Percentiles rank a stretch among this genome's conserved stretches.
phyloP scores from a whole-genome alignment of 1,284 basidiomycete species.

The Neonothopanus nambi region DNA sequence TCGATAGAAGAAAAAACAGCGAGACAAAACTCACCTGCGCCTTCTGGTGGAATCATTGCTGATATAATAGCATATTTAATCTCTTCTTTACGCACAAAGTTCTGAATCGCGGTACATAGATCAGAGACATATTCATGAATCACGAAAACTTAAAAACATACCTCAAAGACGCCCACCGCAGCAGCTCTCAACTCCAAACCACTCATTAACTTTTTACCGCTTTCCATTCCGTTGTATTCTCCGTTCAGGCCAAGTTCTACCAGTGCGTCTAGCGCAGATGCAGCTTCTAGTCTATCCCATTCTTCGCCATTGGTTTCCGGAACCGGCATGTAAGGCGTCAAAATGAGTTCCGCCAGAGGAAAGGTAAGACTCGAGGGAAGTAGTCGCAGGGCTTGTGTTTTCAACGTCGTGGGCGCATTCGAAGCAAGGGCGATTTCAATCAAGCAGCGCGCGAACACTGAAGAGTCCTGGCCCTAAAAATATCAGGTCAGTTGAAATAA shows the following conservation, averaged over 20 bases:
- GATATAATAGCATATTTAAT: constrained; percentile 64
- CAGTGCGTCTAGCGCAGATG: constrained; percentile 74
- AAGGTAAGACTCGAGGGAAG: constrained; percentile 64
- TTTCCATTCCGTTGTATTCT: constrained; percentile 71
- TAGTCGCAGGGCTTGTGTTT: constrained; percentile 73
- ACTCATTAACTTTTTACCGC: constrained; percentile 54
- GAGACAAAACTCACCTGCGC: constrained; percentile 30
- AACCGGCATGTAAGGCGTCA: constrained; percentile 81
- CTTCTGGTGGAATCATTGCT: constrained; percentile 62
- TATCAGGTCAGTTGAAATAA: constrained; percentile 5
- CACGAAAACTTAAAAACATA: constrained; percentile 30
- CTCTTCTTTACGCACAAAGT: constrained; percentile 72
- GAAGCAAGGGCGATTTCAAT: constrained; percentile 88
- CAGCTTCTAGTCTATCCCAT: constrained; percentile 78
- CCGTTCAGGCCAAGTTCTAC: constrained; percentile 75
- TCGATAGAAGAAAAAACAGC: constrained; percentile 12
- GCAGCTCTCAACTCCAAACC: constrained; percentile 65
- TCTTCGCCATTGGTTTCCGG: constrained; percentile 85
- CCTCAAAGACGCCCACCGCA: constrained; percentile 73
- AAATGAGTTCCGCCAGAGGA: constrained; percentile 58
- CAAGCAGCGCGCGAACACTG: constrained; percentile 80
- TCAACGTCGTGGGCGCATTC: constrained; percentile 86
- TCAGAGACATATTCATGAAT: neutral
- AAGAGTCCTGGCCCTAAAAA: constrained; percentile 54
- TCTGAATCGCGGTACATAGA: constrained; percentile 45